phyloP scores from a whole-genome alignment of 2,329 filamentous ascomycete species.

The Ophiostoma angusticollis region DNA sequence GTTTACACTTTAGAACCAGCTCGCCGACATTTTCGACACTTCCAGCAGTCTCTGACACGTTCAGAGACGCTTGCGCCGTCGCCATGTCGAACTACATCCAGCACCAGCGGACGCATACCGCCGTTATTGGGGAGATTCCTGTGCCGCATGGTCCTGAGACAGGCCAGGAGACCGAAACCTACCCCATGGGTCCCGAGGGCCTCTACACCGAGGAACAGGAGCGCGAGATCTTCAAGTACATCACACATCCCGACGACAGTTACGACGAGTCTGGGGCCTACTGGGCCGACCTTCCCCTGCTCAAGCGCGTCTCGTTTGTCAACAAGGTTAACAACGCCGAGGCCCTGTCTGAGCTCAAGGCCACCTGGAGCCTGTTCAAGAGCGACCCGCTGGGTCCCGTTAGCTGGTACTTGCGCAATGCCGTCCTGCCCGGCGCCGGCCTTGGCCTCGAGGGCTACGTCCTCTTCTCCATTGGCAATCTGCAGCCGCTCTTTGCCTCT shows the following conservation, averaged over 20 bases:
- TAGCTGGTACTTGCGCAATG: slow-evolving; percentile 79
- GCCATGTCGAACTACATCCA: slow-evolving; percentile 26
- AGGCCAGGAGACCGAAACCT: slow-evolving; percentile 36
- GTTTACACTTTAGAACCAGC: no score
- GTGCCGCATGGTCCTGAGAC: slow-evolving; percentile 40
- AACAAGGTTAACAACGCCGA: slow-evolving; percentile 59
- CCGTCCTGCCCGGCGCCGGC: slow-evolving; percentile 83
- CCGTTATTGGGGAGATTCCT: slow-evolving; percentile 38
- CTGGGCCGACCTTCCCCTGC: slow-evolving; percentile 76
- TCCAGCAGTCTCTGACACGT: background rate
- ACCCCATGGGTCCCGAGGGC: slow-evolving; percentile 24
- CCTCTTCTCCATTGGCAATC: slow-evolving; percentile 90
- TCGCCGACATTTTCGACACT: background rate
- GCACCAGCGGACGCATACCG: slow-evolving; percentile 28
- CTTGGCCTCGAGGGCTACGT: slow-evolving; percentile 91
- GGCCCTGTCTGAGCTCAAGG: slow-evolving; percentile 49
- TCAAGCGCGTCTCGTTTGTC: slow-evolving; percentile 63
- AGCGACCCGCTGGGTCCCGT: slow-evolving; percentile 72
- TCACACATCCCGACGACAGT: slow-evolving; percentile 79
- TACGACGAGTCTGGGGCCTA: slow-evolving; percentile 75
- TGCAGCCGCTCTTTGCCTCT: slow-evolving; percentile 66
- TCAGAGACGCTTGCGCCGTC: background rate
- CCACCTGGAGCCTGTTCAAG: slow-evolving; percentile 70
- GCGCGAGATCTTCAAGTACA: slow-evolving; percentile 55
- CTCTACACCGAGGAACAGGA: slow-evolving; percentile 34